A percentile compares a stretch with the other conserved stretches of the same genome.
Evolutionary conservation across 2,329 filamentous ascomycete species (phyloP).

Genomic region (Talaromyces sp.): DNA sequence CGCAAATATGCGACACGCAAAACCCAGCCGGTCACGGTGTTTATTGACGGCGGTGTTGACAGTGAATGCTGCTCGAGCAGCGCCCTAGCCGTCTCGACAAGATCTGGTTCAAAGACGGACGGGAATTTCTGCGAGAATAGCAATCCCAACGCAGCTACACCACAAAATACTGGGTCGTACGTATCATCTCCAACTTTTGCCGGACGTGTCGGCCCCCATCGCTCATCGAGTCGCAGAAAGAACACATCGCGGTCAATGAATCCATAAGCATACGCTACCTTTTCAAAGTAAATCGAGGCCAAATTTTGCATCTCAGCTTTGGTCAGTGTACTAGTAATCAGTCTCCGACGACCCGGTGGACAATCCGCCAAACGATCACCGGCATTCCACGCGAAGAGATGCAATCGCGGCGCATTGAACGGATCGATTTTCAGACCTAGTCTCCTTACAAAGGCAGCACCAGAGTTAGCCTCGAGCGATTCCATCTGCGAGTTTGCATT

Average conservation of each 20-base stretch:
- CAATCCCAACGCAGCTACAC: conserved; percentile 54
- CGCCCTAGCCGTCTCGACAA: conserved; percentile 46
- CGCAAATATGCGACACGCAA: conserved; percentile 54
- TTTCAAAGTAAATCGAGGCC: conserved; percentile 50
- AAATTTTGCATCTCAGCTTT: conserved; percentile 48
- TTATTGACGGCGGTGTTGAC: conserved; percentile 28
- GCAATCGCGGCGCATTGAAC: conserved; percentile 50
- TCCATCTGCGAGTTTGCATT: conserved; percentile 26
- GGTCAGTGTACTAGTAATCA: conserved; percentile 48
- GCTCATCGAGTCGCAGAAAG: conserved; percentile 29
- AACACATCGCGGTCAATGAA: conserved; percentile 40
- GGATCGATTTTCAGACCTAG: conserved; percentile 54
- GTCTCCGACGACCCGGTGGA: conserved; percentile 20
- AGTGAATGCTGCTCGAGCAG: conserved; percentile 45
- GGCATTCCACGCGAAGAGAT: conserved; percentile 57
- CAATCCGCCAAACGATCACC: conserved; percentile 24
- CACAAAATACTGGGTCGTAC: conserved; percentile 51
- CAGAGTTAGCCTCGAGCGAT: conserved; percentile 56
- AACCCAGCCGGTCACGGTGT: conserved; percentile 45
- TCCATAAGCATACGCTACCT: conserved; percentile 52
- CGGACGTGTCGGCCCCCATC: conserved; percentile 24
- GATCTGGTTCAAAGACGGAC: conserved; percentile 42
- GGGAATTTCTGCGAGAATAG: conserved; percentile 49
- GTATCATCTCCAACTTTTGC: conserved; percentile 26
- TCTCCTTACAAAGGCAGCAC: conserved; percentile 53